Percentiles rank a stretch among this genome's conserved stretches.
These are phyloP conservation scores for Globisporangium alternatum DNA, from an alignment of 352 stramenopile species.

Conservation along the genomic window DNA sequence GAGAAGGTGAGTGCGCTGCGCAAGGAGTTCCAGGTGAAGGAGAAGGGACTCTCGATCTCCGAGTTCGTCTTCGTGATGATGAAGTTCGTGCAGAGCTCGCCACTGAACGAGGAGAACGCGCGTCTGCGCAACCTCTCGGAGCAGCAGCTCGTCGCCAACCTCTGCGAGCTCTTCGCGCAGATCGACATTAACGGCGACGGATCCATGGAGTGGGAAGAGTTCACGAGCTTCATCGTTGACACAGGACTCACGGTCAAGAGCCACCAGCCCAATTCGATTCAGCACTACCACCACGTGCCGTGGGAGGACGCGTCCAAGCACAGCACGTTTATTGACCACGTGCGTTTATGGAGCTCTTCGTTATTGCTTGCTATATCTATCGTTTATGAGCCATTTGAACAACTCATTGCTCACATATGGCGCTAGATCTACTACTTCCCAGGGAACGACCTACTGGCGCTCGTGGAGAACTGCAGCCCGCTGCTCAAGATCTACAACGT, in stretches of 20 bases:
- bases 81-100: constrained; percentile 60
- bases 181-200: constrained; percentile 91
- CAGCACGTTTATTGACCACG: constrained; percentile 77
- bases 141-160: constrained; percentile 75
- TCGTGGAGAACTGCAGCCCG: constrained; percentile 73
- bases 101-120: constrained; percentile 55
- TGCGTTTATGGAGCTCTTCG: constrained; percentile 9
- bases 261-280: constrained; percentile 86
- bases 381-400: background rate
- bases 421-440: constrained; percentile 79
- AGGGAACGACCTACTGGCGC: constrained; percentile 56
- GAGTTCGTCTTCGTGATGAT: constrained; percentile 91
- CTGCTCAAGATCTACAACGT: constrained; percentile 84
- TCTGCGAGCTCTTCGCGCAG: constrained; percentile 89
- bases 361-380: background rate
- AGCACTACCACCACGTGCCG: constrained; percentile 71
- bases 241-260: constrained; percentile 78
- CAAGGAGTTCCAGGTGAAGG: constrained; percentile 82
- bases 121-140: constrained; percentile 65
- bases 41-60: constrained; percentile 70
- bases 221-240: constrained; percentile 90
- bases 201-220: constrained; percentile 92
- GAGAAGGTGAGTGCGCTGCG: constrained; percentile 84
- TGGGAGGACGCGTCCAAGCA: constrained; percentile 87
- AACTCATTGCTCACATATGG: background rate